These are phyloP conservation scores for Talaromyces sp. DNA, from an alignment of 2,329 filamentous ascomycete species.

Conservation along the genomic window DNA sequence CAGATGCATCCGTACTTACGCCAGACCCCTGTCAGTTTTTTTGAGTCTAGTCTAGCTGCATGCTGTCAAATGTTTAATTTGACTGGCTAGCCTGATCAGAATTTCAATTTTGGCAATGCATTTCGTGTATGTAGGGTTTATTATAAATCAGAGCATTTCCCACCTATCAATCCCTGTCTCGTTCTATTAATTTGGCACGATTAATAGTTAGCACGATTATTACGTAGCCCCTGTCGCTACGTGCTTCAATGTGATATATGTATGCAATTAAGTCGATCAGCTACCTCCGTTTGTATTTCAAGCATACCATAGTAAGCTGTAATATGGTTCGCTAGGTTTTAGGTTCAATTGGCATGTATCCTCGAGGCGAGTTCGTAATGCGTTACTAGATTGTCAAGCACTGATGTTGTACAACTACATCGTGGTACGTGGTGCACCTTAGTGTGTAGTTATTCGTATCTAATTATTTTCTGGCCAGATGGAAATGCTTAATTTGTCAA, in stretches of 20 bases:
- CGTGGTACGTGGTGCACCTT: neutral
- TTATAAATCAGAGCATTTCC: neutral
- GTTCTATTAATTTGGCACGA: neutral
- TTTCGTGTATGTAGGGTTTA: neutral
- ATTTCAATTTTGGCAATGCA: neutral
- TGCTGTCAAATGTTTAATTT: neutral
- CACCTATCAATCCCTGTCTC: neutral
- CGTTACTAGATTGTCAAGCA: neutral
- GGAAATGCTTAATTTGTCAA: neutral
- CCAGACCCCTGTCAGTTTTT: neutral
- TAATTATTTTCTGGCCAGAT: neutral
- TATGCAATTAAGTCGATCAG: neutral
- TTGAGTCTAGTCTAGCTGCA: neutral
- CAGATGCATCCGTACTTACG: neutral
- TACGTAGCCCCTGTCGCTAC: neutral
- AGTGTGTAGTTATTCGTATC: neutral
- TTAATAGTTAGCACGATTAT: neutral
- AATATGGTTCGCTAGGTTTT: neutral
- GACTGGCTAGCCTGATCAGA: neutral
- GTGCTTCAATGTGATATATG: neutral
- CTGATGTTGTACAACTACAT: neutral
- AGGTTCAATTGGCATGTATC: neutral
- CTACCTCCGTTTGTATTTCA: neutral
- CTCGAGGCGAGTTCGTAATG: neutral
- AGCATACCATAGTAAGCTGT: neutral